Base-by-base conservation (phyloP, 2,329 filamentous ascomycete species). In the Microsporum ferrugineum region DNA sequence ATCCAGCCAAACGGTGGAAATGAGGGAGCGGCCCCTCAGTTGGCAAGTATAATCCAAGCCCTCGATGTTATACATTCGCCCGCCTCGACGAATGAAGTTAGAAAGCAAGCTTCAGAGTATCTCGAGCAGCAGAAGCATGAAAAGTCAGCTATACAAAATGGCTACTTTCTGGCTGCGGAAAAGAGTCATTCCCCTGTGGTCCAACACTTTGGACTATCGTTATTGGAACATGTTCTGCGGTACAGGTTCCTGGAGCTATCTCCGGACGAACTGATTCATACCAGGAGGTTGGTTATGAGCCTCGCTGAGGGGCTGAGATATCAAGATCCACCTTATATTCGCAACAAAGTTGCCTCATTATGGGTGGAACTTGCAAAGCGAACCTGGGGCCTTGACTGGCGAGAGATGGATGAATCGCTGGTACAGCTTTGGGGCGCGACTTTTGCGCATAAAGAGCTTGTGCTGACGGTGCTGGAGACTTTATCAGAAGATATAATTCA, bases 351-450 rank as follows among this genome's bases (percentile, higher is more conserved):
- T 38, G 90, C 89, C 33, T 88, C 95, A 75, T 77, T 99, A 64
- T 99, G 94, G 94, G 89, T 91, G 5, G 94, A 97, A 73, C 80
- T 96, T 59, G 91, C 91, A 45, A 97, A 97, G 78, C 84, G 92
- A 68, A 88, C 85, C 71, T 99, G 94, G 94, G 89, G 82, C n/a
- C 80, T 84, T 36, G 88, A 94, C 64, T 99, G 95, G 94, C 85
- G 88, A 78, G 86, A 95, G 70, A 96, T 99, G 92, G 95, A 99
- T 72, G 77, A 85, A 65, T 81, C 88, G 70, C 81, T 99, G 60
- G 83, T 91, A 51, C 82, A 85, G 68, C 80, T 97, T 23, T 99
- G 94, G 94, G 77, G 79, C 31, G 78, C 74, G 12, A 78, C 77
- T 60, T 71, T 82, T 38, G 79, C 81, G 55, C 86, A 91, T 72